These are phyloP conservation scores for Citrullus colocynthis DNA, from an alignment of 306 rosid genomes.

Conservation along the genomic window DNA sequence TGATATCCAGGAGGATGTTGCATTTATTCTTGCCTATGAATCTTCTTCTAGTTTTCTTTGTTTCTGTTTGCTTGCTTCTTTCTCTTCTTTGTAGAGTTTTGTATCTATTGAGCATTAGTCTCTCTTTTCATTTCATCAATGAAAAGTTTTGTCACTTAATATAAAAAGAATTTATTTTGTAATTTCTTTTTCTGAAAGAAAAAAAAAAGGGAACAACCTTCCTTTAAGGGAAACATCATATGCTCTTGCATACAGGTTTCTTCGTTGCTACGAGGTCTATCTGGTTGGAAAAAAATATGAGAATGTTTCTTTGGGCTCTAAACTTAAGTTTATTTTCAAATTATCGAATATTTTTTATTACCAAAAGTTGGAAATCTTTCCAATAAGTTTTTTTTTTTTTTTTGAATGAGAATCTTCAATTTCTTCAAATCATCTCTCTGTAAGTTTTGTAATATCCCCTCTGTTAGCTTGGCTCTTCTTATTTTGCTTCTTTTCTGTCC, in stretches of 20 bases:
- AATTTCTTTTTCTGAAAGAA: too few relatives aligned
- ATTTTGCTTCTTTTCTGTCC: not conserved
- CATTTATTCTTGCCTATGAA: too few relatives aligned
- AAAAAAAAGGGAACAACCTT: too few relatives aligned
- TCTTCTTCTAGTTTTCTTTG: too few relatives aligned
- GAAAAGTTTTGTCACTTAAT: too few relatives aligned
- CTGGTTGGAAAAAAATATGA: not conserved
- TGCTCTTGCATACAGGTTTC: not conserved
- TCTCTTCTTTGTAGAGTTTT: too few relatives aligned
- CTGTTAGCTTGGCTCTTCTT: not conserved
- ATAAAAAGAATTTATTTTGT: too few relatives aligned
- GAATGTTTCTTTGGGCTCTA: not conserved
- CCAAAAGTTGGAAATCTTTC: not conserved
- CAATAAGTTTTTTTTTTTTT: too few relatives aligned
- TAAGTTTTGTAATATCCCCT: not conserved
- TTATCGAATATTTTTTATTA: not conserved
- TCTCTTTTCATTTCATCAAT: too few relatives aligned
- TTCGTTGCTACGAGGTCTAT: not conserved
- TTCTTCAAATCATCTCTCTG: not conserved
- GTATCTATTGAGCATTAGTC: too few relatives aligned
- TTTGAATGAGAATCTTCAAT: too few relatives aligned
- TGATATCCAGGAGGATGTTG: not conserved
- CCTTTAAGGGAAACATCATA: not conserved
- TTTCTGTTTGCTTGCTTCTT: too few relatives aligned
- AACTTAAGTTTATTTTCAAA: not conserved